Percentiles rank a stretch among this genome's conserved stretches.
These are phyloP conservation scores for Ramaria rubella DNA, from an alignment of 768 basidiomycete genomes.

Conservation along the genomic window DNA sequence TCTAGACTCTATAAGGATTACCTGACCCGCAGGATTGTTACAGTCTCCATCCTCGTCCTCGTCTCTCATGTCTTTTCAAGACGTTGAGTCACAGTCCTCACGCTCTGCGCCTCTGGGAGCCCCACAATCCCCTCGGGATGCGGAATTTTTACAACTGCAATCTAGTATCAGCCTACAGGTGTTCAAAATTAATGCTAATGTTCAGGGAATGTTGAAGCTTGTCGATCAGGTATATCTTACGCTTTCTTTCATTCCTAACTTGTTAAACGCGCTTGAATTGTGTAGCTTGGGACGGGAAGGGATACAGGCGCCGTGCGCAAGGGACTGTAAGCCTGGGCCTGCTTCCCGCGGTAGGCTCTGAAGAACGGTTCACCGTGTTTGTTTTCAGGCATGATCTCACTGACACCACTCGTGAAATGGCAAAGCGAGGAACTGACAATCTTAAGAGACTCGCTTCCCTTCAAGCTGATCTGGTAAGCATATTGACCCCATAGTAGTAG, in stretches of 20 bases:
- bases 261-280: neutral
- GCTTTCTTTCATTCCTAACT: neutral
- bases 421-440: slow-evolving; percentile 89
- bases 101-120: slow-evolving; percentile 3
- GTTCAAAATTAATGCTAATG: slow-evolving; percentile 98
- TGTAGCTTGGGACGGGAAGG: slow-evolving; percentile 61
- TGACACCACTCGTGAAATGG: slow-evolving; percentile 90
- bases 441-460: slow-evolving; percentile 79
- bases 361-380: neutral
- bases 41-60: too few relatives aligned
- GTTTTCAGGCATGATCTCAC: slow-evolving; percentile 78
- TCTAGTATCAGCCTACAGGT: slow-evolving; percentile 84
- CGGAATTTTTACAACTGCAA: slow-evolving; percentile 68
- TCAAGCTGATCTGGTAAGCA: slow-evolving; percentile 52
- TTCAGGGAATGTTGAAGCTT: slow-evolving; percentile 90
- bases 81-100: slow-evolving; percentile 9
- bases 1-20: too few relatives aligned
- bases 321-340: slow-evolving; percentile 59
- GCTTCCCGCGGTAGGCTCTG: neutral
- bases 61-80: slow-evolving; percentile 12
- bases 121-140: slow-evolving; percentile 53
- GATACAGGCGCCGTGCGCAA: slow-evolving; percentile 78
- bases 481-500: neutral
- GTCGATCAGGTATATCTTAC: slow-evolving; percentile 60
- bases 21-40: too few relatives aligned